phyloP scores from a whole-genome alignment of 371 early-diverging fungal genomes.

The Enterospora canceri region DNA sequence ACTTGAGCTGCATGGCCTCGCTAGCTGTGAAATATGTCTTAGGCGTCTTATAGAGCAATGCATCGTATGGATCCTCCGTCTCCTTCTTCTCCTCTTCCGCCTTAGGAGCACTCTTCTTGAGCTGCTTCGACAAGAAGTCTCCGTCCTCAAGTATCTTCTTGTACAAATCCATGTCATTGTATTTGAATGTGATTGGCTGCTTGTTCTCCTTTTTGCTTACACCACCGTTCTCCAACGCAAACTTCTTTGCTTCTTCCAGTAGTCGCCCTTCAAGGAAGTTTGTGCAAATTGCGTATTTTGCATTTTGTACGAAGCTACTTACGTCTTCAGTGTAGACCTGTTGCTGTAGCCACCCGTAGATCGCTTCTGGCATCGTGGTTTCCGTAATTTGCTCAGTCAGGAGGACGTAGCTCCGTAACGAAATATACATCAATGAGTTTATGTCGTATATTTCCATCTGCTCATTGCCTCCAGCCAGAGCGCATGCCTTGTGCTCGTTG shows the following conservation, averaged over 20 bases:
- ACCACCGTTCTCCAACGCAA: neutral
- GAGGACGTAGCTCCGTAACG: neutral
- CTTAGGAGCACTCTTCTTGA: neutral
- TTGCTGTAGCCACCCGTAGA: neutral
- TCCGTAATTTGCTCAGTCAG: conserved; percentile 7
- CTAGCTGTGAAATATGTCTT: neutral
- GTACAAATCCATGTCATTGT: neutral
- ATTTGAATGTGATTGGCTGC: neutral
- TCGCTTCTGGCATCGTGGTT: neutral
- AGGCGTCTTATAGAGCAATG: neutral
- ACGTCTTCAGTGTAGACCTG: conserved; percentile 7
- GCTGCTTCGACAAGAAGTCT: neutral
- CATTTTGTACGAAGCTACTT: neutral
- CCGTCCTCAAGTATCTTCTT: neutral
- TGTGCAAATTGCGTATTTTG: conserved; percentile 1
- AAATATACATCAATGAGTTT: conserved; percentile 5
- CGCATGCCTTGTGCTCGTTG: neutral
- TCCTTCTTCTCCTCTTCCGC: neutral
- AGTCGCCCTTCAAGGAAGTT: conserved; percentile 1
- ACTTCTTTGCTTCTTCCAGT: neutral
- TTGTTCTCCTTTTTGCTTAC: neutral
- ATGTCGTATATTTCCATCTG: conserved; percentile 1
- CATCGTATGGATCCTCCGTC: neutral
- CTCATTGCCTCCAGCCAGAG: neutral
- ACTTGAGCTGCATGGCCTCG: neutral